Base-by-base conservation (phyloP, 1,284 basidiomycete genomes). In the Moesziomyces sp. region DNA sequence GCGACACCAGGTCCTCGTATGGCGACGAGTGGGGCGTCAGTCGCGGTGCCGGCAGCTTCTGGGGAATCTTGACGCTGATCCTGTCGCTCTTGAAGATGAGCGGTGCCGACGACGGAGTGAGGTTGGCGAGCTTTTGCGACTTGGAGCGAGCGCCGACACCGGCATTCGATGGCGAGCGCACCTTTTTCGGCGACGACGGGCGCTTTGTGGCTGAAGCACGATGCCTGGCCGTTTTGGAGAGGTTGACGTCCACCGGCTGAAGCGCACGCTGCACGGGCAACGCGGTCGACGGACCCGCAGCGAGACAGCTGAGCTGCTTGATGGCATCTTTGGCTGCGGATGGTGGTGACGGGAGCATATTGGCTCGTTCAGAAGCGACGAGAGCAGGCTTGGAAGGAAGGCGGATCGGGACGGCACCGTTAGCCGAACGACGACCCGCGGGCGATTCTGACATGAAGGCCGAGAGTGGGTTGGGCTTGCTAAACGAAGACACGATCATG, bases 21-120 rank as follows among this genome's bases (percentile, higher is more conserved):
- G 74, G 74, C n/a, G 58, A 65, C 23, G 74, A 73, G 47, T 42
- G 51, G 21, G 64, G 48, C 21, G 49, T 57, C 9, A 76, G 38
- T 0, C 44, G 55, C 9, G 74, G 69, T 0, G 48, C 24, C 5
- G 74, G 74, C 14, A 76, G 63, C 42, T 64, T 65, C 24, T 69
- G 70, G 1, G 74, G 74, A 3, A 76, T 51, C 34, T 58, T 60
- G 51, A 74, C 51, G 46, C 52, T 55, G 66, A 69, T 51, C 7
- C 64, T 59, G 3, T 63, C 64, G 24, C 66, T 56, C 21, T 58
- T 61, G 35, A 68, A 48, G 2, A 49, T 67, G 23, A 67, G 58
- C 1, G 59, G 45, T 2, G 59, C 56, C 13, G 66, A 52, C 35
- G 38, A 23, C 24, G 45, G 26, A 34, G 56, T 19, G 11, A 42